These are phyloP conservation scores for Acanthamoeba healyi DNA, from an alignment of 208 protist genomes.

Conservation along the genomic window DNA sequence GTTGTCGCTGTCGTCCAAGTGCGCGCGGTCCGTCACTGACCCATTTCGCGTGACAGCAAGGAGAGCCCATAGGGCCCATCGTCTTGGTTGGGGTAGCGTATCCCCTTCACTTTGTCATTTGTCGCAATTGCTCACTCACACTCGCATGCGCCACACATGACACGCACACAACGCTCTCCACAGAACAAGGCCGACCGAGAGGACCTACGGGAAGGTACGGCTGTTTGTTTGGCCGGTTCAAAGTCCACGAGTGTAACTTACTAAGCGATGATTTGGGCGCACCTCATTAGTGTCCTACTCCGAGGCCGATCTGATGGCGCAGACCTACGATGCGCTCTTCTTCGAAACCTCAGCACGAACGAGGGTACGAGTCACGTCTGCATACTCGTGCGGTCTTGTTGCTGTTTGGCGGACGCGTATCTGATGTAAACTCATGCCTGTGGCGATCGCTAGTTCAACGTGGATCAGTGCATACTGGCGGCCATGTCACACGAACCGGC, in stretches of 20 bases:
- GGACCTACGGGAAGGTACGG: not conserved
- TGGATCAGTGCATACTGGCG: not conserved
- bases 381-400: no score
- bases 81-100: constrained; percentile 3
- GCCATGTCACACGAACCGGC: not conserved
- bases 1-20: no score
- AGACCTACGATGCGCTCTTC: not conserved
- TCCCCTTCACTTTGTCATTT: no score
- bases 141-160: no score
- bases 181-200: constrained; percentile 1
- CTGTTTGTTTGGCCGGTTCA: no score
- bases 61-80: not conserved
- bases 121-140: no score
- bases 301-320: not conserved
- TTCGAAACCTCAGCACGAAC: not conserved
- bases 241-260: no score
- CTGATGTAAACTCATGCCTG: no score
- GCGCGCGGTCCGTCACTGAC: not conserved
- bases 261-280: no score
- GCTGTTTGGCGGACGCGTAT: no score
- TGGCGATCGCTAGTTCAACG: not conserved
- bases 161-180: no score
- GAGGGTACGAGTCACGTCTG: not conserved
- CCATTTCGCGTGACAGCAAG: not conserved
- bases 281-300: not conserved